Evolutionary conservation across 148 eudicot species (phyloP).

Genomic region (Linanthus parryae): DNA sequence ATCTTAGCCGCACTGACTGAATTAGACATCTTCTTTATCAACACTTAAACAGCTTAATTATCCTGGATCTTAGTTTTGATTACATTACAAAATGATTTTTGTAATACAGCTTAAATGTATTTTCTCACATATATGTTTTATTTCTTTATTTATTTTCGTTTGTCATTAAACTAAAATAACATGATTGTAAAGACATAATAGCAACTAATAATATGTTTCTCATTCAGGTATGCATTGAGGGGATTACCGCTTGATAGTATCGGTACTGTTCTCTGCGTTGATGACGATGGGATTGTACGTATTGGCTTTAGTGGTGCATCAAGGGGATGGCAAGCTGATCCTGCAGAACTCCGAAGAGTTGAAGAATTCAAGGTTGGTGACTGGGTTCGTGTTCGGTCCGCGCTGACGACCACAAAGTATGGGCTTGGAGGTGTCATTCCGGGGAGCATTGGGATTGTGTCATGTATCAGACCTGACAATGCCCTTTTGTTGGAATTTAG

Average conservation of each 20-base stretch:
- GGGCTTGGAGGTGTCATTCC: conserved; percentile 89
- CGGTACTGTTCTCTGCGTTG: conserved; percentile 90
- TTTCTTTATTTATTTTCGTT: too few species aligned
- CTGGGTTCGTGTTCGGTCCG: conserved; percentile 90
- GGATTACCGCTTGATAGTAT: conserved; percentile 77
- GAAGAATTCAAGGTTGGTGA: conserved; percentile 95
- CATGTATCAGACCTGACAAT: conserved; percentile 81
- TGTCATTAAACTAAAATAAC: too few species aligned
- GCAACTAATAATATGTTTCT: too few species aligned
- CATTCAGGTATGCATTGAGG: conserved; percentile 79
- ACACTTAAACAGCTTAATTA: too few species aligned
- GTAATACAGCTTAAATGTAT: too few species aligned
- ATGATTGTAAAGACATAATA: too few species aligned
- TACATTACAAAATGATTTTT: too few species aligned
- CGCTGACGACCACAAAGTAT: conserved; percentile 82
- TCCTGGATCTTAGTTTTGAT: too few species aligned
- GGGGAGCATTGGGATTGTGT: conserved; percentile 88
- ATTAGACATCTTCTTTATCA: too few species aligned
- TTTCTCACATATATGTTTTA: too few species aligned
- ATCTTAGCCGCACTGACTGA: too few species aligned
- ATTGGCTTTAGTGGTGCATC: conserved; percentile 97
- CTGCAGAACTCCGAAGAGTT: conserved; percentile 91
- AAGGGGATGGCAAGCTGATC: conserved; percentile 96
- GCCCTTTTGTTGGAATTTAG: conserved; percentile 72
- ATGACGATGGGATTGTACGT: conserved; percentile 92